phyloP scores from a whole-genome alignment of 75 land plant species.

The Selaginella tamariscina region DNA sequence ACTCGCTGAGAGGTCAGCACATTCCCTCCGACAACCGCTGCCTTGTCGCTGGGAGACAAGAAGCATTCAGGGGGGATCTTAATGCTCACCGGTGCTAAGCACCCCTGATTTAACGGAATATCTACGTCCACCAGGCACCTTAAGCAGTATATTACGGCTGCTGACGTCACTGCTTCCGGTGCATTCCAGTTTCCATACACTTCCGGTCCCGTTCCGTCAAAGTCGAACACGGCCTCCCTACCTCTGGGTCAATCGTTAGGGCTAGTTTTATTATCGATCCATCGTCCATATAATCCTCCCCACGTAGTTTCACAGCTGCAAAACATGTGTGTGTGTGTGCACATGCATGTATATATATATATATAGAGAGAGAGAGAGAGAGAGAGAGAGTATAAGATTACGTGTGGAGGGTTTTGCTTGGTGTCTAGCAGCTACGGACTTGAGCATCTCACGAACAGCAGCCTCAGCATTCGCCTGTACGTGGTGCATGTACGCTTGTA shows the following conservation, averaged over 20 bases:
- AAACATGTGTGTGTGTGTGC: no score
- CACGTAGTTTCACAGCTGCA: slow-evolving; percentile 49
- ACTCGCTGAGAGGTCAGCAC: slow-evolving; percentile 95
- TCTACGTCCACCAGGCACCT: slow-evolving; percentile 92
- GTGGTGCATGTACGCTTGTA: slow-evolving; percentile 93
- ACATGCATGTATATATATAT: no score
- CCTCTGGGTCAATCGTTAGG: slow-evolving; percentile 59
- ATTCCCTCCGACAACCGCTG: slow-evolving; percentile 97
- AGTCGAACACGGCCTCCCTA: slow-evolving; percentile 85
- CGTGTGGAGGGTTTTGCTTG: no score
- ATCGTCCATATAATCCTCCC: slow-evolving; percentile 98
- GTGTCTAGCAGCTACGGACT: slow-evolving; percentile 44
- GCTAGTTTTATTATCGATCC: slow-evolving; percentile 83
- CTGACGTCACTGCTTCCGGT: slow-evolving; percentile 93
- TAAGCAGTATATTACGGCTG: slow-evolving; percentile 91
- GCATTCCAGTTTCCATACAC: slow-evolving; percentile 99
- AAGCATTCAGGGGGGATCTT: slow-evolving; percentile 68
- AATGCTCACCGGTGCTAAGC: slow-evolving; percentile 87
- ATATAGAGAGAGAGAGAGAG: no score
- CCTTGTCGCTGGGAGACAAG: slow-evolving; percentile 94
- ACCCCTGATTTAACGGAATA: slow-evolving; percentile 96
- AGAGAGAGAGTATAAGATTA: no score
- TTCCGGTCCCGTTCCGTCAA: slow-evolving; percentile 77
- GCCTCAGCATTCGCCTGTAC: slow-evolving; percentile 91
- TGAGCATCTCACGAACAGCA: slow-evolving; percentile 95